Evolutionary conservation across 495 filamentous ascomycete species (phyloP).

Genomic region (Trichoderma erinaceum): DNA sequence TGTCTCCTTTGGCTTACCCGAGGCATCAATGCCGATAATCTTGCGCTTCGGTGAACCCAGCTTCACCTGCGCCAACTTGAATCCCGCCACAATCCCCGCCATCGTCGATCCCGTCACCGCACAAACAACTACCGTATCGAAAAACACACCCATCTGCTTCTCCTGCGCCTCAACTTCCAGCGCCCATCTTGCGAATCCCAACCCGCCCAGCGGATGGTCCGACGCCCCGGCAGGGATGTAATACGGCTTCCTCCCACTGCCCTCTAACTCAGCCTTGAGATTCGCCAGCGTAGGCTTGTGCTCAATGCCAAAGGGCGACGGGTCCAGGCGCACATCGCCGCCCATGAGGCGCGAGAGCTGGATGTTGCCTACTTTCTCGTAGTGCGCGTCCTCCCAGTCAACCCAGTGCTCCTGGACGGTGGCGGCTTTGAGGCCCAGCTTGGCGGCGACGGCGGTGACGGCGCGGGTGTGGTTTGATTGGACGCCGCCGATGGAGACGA

Average conservation of each 20-base stretch:
- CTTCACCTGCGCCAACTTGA: slow-evolving; percentile 49
- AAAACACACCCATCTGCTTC: slow-evolving; percentile 47
- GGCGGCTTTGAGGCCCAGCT: slow-evolving; percentile 45
- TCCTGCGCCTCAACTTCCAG: slow-evolving; percentile 57
- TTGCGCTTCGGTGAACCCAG: slow-evolving; percentile 33
- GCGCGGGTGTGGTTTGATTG: slow-evolving; percentile 62
- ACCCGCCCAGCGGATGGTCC: slow-evolving; percentile 57
- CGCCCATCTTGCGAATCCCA: slow-evolving; percentile 61
- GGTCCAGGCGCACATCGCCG: slow-evolving; percentile 48
- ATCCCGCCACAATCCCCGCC: slow-evolving; percentile 59
- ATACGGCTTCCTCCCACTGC: slow-evolving; percentile 49
- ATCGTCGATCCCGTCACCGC: slow-evolving; percentile 58
- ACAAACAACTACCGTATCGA: slow-evolving; percentile 56
- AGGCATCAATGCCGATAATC: slow-evolving; percentile 58
- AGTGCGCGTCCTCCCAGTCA: slow-evolving; percentile 44
- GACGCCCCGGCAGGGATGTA: slow-evolving; percentile 61
- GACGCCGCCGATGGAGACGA: slow-evolving; percentile 58
- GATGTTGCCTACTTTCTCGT: slow-evolving; percentile 55
- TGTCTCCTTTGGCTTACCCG: slow-evolving; percentile 50
- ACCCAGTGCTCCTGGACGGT: slow-evolving; percentile 63
- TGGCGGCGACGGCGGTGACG: slow-evolving; percentile 52
- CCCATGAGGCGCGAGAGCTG: slow-evolving; percentile 58
- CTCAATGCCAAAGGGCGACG: slow-evolving; percentile 51
- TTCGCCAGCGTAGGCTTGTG: slow-evolving; percentile 48
- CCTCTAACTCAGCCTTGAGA: slow-evolving; percentile 41